Percentiles rank a stretch among this genome's conserved stretches.
Conservation (phyloP, 1,139 yeast genomes). For the Scheffersomyces quercinus region DNA sequence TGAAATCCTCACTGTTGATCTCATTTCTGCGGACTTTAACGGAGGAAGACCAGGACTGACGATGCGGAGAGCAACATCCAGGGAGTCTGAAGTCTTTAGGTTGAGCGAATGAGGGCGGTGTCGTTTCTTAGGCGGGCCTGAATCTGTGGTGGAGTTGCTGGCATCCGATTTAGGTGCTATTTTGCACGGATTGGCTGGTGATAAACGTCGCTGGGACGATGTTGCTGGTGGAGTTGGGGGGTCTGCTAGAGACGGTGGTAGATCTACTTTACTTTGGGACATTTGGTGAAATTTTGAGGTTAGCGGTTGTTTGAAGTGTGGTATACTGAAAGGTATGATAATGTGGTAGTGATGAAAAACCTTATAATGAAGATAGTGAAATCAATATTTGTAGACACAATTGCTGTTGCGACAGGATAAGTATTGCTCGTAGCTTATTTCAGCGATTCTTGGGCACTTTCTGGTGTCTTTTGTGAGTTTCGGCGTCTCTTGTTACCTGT, state of each 20-base stretch:
- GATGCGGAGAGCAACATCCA: constrained; percentile 36
- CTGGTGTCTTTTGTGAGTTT: no score
- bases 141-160: background rate
- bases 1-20: constrained; percentile 44
- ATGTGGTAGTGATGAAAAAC: no score
- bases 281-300: constrained; percentile 4
- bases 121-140: constrained; percentile 11
- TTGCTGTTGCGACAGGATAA: no score
- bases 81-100: constrained; percentile 12
- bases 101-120: constrained; percentile 29
- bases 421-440: no score
- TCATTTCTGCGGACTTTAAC: constrained; percentile 44
- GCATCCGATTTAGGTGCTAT: constrained; percentile 1
- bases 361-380: no score
- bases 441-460: no score
- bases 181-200: constrained; percentile 3
- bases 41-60: constrained; percentile 53
- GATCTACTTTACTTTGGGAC: constrained; percentile 21
- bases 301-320: constrained; percentile 1
- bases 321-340: background rate
- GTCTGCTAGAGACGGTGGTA: constrained; percentile 11
- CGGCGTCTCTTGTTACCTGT: no score
- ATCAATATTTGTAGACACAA: no score
- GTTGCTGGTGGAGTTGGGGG: constrained; percentile 1
- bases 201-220: background rate